Base-by-base conservation (phyloP, 768 basidiomycete species). In the Termitomyces sp. region DNA sequence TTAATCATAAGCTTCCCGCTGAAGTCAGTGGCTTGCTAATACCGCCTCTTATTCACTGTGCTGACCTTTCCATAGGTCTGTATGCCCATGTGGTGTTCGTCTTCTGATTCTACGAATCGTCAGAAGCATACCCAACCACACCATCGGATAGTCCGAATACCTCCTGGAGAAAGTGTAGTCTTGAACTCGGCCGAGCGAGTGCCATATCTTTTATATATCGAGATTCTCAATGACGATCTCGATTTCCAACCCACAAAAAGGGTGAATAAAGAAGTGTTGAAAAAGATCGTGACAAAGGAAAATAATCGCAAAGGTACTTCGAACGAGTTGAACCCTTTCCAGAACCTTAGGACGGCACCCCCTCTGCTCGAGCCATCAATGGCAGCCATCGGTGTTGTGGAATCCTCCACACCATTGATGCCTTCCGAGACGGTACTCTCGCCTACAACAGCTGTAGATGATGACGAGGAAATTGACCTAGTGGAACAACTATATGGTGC, bases 161-260 rank as follows among this genome's bases (percentile, higher is more conserved):
- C 96, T 11, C 96, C 97, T 3, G 94, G 96, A 14, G 97, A 99
- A 77, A 91, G 93, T 60, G 97, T 98, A 49, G 97, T 98, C 10
- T 83, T 99, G 32, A 99, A 99, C 71, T 98, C 96, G 20, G 97
- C 97, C 3, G 96, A 99, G 74, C 85, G 92, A 40, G 95, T 94
- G 0, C 97, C 97, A 5, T 99, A 92, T 71, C 81, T 99, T 20
- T 83, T 99, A 29, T 81, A 96, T 63, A 85, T 98, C 60, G 97
- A 99, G 74, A 89, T 98, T 49, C 80, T 98, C 36, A 84, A 86
- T 63, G 88, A 86, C 37, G 96, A 98, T 67, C 82, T 99, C 38
- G 92, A 96, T 71, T 98, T 99, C 71, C 92, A 97, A 68, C 92
- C 96, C 1, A 72, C 75, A 11, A 91, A 88, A 69, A 81, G 94